A percentile compares a stretch with the other conserved stretches of the same genome.
Evolutionary conservation across 108 stramenopile species (phyloP).

Genomic region (Fistulifera solaris): DNA sequence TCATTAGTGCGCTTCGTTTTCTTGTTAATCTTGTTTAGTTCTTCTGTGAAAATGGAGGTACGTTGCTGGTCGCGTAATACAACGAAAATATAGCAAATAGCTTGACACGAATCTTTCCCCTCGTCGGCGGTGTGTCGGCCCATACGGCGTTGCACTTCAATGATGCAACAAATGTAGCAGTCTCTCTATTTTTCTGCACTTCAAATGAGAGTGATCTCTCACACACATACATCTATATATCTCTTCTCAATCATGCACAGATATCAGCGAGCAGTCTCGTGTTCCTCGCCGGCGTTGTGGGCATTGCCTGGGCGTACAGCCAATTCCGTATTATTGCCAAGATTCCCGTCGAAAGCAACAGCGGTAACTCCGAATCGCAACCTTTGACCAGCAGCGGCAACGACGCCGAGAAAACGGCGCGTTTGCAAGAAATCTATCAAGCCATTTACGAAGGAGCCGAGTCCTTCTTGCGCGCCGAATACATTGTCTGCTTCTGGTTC

Average conservation of each 20-base stretch:
- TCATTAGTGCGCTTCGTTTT: no score
- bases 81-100: no score
- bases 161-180: no score
- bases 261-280: conserved; percentile 58
- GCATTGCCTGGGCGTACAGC: conserved; percentile 58
- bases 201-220: no score
- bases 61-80: no score
- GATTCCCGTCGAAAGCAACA: conserved; percentile 62
- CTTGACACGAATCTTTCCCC: no score
- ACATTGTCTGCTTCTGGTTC: conserved; percentile 90
- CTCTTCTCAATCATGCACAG: not conserved
- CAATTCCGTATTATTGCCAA: conserved; percentile 73
- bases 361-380: conserved; percentile 30
- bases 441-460: conserved; percentile 95
- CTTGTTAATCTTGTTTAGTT: no score
- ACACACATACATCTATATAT: no score
- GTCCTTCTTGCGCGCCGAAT: conserved; percentile 91
- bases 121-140: no score
- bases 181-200: no score
- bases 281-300: conserved; percentile 57
- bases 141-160: no score
- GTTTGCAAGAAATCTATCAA: conserved; percentile 82
- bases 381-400: conserved; percentile 38
- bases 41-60: no score
- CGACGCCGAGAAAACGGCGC: conserved; percentile 69